phyloP scores from a whole-genome alignment of 2,329 filamentous ascomycete species.

The Fusarium cicatricum region DNA sequence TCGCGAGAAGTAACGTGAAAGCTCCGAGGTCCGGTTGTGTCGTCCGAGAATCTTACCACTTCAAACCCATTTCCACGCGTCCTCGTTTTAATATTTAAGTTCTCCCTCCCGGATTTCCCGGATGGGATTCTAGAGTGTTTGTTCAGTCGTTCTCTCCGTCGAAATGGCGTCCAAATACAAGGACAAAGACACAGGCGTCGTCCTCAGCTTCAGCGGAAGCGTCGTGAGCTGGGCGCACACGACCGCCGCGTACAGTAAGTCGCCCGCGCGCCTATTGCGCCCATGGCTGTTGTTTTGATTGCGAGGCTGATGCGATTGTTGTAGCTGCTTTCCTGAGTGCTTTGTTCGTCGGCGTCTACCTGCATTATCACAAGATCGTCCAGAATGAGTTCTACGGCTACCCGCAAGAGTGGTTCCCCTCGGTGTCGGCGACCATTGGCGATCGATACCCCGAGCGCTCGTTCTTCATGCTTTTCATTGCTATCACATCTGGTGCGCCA shows the following conservation, averaged over 20 bases:
- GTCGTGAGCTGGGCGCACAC: constrained; percentile 95
- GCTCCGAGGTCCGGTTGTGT: constrained; percentile 38
- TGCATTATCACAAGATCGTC: constrained; percentile 98
- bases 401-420: constrained; percentile 95
- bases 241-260: constrained; percentile 77
- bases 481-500: constrained; percentile 82
- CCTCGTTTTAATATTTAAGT: constrained; percentile 24
- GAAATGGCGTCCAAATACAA: constrained; percentile 61
- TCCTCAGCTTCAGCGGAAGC: constrained; percentile 78
- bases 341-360: constrained; percentile 77
- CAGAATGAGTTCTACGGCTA: constrained; percentile 97
- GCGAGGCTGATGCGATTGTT: constrained; percentile 32
- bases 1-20: constrained; percentile 40
- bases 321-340: constrained; percentile 86
- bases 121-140: constrained; percentile 42
- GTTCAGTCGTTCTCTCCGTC: constrained; percentile 33
- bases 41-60: constrained; percentile 41
- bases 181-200: constrained; percentile 69
- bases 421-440: constrained; percentile 95
- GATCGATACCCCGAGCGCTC: constrained; percentile 97
- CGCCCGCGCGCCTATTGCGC: constrained; percentile 3
- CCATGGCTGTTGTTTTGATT: constrained; percentile 1
- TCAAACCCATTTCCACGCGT: constrained; percentile 19
- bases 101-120: constrained; percentile 43
- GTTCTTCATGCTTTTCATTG: constrained; percentile 97